Base-by-base conservation (phyloP, 2,329 filamentous ascomycete genomes). In the Fonsecaea nubica region DNA sequence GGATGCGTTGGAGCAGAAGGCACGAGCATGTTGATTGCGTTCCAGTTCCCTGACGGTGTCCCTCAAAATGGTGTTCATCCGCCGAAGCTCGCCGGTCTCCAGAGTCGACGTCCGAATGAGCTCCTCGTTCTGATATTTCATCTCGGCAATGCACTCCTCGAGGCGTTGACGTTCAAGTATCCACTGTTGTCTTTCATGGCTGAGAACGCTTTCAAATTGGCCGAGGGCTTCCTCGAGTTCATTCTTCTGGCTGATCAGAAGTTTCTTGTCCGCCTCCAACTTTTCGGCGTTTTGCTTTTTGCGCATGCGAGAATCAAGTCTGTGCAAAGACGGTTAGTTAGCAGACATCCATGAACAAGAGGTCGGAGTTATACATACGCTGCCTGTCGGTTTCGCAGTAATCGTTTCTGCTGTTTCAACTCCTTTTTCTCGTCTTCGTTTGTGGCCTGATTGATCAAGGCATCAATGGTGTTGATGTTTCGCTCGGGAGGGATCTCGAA, bases 271-370 rank as follows among this genome's bases (percentile, higher is more conserved):
- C 78, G 95, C 91, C 79, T 98, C 95, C 54, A 98, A 87, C 74
- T 95, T 90, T 82, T 98, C 95, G 38, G 95, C 98, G 82, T 98
- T 94, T 81, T 92, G 91, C 87, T 98, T 98, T 86, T 98, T 99
- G 74, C 95, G 90, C 80, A 98, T 94, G 72, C 95, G 89, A 53
- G 95, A 98, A 81, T 98, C 94, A 74, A 99, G 90, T 72, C 92
- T 96, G 75, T 38, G 7, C 75, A 62, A 65, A 71, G 62, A 71
- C 2, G n/a, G 61, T 72, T 2, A 25, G 21, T 25, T 74, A 73
- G 69, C 36, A 64, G 55, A 30, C 9, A 66, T 60, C 54, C 45
- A 63, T 59, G 42, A 68, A 53, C 62, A 73, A 72, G 63, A 55
- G 71, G 68, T 71, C 72, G 75, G 75, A 58, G 72, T 67, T 68